Base-by-base conservation (phyloP, 768 basidiomycete species). In the Exsudoporus frostii region DNA sequence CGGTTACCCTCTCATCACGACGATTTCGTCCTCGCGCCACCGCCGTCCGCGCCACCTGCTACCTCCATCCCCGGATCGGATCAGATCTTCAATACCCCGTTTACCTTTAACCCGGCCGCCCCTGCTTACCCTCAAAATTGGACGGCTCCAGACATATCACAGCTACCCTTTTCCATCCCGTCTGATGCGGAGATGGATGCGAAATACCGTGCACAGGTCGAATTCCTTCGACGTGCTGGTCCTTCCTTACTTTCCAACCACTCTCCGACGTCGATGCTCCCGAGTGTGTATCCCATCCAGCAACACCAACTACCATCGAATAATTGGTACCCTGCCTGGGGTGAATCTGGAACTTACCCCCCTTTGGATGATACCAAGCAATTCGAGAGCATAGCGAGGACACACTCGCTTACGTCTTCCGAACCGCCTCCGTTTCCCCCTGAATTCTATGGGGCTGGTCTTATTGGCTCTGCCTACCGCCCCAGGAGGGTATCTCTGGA, bases 201-300 rank as follows among this genome's bases (percentile, higher is more conserved):
- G 11, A 79, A 79, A 50, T 83, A 79, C 58, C 73, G 78, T 7
- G 67, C 71, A 1, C 76, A 81, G 50, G 66, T 74, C 1, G 82
- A 83, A 11, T 47, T 75, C 5, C 56, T 79, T 44, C 69, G 70
- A n/a, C 74, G 71, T 15, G 52, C 63, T 1, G 71, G 71, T 32
- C 55, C 47, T 38, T 32, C 64, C 5, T 48, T 49, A 0, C 34
- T 60, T 9, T 47, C 60, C 11, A 55, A 8, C 13, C 39, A 8
- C 36, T 29, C 57, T 4, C 6, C 61, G 6, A 41, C 32, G n/a
- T n/a, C n/a, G 17, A 24, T 55, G 38, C 42, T 61, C 7, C 58
- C 59, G 4, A 50, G 38, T 1, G 19, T 66, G n/a, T 71, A 66
- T 38, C 8, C 46, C 4, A 44, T 39, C 17, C 66, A 64, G 11